Percentiles rank a stretch among this genome's conserved stretches.
Conservation (phyloP, 129 eudicot genomes). For the Arctium minus region DNA sequence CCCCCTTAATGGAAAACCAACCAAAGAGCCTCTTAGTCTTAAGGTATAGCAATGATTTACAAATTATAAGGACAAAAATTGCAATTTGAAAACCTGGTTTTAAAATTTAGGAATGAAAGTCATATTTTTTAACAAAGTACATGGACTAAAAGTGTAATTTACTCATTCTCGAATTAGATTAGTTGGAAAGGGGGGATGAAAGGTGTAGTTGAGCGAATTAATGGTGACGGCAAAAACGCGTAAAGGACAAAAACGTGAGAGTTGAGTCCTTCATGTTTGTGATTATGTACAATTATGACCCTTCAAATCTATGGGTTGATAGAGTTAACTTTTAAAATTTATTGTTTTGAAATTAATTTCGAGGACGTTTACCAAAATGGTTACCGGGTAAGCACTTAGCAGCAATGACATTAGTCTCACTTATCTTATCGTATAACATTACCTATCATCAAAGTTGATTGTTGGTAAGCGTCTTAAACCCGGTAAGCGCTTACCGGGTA, state of each 20-base stretch:
- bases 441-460: too few species aligned
- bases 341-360: neutral
- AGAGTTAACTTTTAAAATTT: neutral
- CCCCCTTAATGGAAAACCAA: too few species aligned
- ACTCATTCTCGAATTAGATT: constrained; percentile 1
- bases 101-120: neutral
- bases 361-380: too few species aligned
- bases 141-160: neutral
- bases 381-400: too few species aligned
- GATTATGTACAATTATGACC: constrained; percentile 4
- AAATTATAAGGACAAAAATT: neutral
- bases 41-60: neutral
- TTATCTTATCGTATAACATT: too few species aligned
- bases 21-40: neutral
- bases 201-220: constrained; percentile 37
- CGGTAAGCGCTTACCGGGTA: too few species aligned
- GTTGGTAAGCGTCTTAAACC: too few species aligned
- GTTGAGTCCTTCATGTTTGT: constrained; percentile 14
- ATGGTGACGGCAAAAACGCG: constrained; percentile 56
- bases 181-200: constrained; percentile 5
- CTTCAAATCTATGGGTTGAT: neutral
- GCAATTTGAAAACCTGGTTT: too few species aligned
- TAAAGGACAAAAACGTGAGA: constrained; percentile 15
- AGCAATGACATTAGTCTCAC: too few species aligned
- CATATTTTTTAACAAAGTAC: neutral